A percentile compares a stretch with the other conserved stretches of the same genome.
Conservation (phyloP, 805 yeast species). For the Wickerhamomyces mucosus region DNA sequence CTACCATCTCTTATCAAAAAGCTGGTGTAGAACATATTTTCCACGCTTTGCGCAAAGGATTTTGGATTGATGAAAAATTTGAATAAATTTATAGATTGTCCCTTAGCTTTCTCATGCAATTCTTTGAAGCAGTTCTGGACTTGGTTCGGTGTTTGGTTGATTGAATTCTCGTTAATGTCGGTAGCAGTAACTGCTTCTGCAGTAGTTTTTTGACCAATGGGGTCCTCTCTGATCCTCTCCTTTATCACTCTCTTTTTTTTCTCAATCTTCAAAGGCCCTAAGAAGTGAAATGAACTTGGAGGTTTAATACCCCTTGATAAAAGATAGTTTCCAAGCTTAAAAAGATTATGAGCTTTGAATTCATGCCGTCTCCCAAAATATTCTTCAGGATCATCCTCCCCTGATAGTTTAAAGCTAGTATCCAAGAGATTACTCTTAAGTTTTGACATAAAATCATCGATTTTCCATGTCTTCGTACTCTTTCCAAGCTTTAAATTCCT, state of each 20-base stretch:
- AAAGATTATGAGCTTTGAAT: conserved; percentile 49
- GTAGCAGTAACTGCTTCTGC: conserved; percentile 46
- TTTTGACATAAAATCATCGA: conserved; percentile 12
- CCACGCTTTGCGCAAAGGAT: conserved; percentile 72
- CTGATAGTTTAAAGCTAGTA: too few species aligned
- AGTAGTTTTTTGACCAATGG: conserved; percentile 31
- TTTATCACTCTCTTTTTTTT: conserved; percentile 30
- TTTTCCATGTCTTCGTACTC: conserved; percentile 22
- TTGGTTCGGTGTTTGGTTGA: conserved; percentile 55
- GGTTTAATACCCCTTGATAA: conserved; percentile 32
- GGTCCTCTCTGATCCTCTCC: conserved; percentile 34
- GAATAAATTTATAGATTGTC: conserved; percentile 44
- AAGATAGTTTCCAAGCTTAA: conserved; percentile 44
- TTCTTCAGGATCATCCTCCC: conserved; percentile 15
- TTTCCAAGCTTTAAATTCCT: conserved; percentile 53
- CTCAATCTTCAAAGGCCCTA: conserved; percentile 64
- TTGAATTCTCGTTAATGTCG: conserved; percentile 40
- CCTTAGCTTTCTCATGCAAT: conserved; percentile 25
- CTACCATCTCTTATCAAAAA: conserved; percentile 70
- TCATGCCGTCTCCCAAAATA: conserved; percentile 19
- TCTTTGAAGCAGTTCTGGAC: conserved; percentile 44
- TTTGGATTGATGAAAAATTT: conserved; percentile 64
- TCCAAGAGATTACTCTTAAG: too few species aligned
- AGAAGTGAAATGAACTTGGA: conserved; percentile 50
- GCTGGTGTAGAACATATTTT: conserved; percentile 75